Conservation (phyloP, 345 rosid species). For the Eucalyptus decipiens region DNA sequence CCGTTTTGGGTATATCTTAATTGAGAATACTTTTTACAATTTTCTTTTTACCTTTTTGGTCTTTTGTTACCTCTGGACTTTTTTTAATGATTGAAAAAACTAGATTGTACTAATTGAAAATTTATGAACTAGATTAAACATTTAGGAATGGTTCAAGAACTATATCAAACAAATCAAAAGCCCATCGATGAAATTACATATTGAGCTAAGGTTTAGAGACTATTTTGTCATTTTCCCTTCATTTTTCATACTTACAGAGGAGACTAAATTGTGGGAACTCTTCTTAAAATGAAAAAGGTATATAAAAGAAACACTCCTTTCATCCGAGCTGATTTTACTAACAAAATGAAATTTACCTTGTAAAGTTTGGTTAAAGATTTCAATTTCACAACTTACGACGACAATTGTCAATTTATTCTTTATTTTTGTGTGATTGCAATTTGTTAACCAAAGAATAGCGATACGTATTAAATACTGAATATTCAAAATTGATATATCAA, state of each 20-base stretch:
- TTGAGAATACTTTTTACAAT: rapidly evolving
- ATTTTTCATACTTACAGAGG: background rate
- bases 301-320: background rate
- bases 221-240: background rate
- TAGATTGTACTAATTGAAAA: background rate
- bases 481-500: background rate
- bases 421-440: background rate
- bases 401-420: background rate
- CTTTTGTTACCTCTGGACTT: background rate
- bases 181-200: rapidly evolving
- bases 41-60: background rate
- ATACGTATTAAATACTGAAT: background rate
- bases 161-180: background rate
- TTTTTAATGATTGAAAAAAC: background rate
- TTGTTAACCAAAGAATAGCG: background rate
- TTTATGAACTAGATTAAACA: background rate
- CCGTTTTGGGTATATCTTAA: background rate
- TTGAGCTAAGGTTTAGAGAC: rapidly evolving
- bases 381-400: rapidly evolving
- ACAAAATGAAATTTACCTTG: background rate
- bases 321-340: background rate
- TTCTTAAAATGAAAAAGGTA: background rate
- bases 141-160: background rate
- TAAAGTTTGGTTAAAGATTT: background rate
- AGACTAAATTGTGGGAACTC: background rate